Evolutionary conservation across 2,329 filamentous ascomycete genomes (phyloP).

Genomic region (Pseudopithomyces chartarum): DNA sequence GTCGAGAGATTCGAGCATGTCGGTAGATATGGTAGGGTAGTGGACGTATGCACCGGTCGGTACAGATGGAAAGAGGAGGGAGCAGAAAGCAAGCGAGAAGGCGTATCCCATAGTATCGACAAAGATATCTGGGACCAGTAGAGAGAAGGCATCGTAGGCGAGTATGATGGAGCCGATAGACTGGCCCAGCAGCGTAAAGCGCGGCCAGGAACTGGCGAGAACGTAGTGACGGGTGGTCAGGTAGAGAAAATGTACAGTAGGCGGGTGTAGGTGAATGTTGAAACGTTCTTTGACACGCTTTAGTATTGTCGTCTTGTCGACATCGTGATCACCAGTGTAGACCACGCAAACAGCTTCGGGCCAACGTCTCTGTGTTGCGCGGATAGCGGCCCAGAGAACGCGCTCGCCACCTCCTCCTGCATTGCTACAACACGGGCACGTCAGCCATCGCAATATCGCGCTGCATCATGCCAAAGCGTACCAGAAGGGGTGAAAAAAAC

Average conservation of each 20-base stretch:
- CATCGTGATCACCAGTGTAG: constrained; percentile 94
- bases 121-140: constrained; percentile 91
- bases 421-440: constrained; percentile 65
- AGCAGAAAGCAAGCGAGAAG: constrained; percentile 82
- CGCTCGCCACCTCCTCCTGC: constrained; percentile 94
- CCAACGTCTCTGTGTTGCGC: constrained; percentile 86
- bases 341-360: constrained; percentile 88
- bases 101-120: constrained; percentile 99
- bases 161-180: constrained; percentile 86
- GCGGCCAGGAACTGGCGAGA: constrained; percentile 83
- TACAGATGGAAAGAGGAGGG: constrained; percentile 77
- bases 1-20: constrained; percentile 84
- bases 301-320: constrained; percentile 79
- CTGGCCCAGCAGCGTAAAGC: constrained; percentile 92
- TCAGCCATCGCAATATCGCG: constrained; percentile 17
- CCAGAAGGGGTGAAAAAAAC: constrained; percentile 99
- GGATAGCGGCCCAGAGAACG: constrained; percentile 94
- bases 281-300: constrained; percentile 79
- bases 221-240: constrained; percentile 87
- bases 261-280: constrained; percentile 85
- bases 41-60: constrained; percentile 95
- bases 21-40: constrained; percentile 97
- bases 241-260: constrained; percentile 86
- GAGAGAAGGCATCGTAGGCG: constrained; percentile 89
- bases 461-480: constrained; percentile 49